phyloP scores from a whole-genome alignment of 176 grass and related monocot species.

The Lolium perenne region DNA sequence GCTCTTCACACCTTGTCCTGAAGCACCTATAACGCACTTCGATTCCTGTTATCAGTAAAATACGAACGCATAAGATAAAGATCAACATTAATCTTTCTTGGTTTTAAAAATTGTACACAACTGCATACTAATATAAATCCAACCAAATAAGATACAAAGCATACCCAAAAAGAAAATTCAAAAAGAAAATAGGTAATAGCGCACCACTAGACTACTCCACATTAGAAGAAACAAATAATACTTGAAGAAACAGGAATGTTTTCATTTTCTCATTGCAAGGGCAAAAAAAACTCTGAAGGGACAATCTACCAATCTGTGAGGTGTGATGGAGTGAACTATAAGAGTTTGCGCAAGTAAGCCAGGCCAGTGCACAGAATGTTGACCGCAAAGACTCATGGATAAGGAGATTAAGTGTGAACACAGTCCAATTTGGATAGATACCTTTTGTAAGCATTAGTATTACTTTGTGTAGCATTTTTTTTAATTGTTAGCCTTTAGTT shows the following conservation, averaged over 20 bases:
- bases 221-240: neutral
- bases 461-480: no score
- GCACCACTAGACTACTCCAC: neutral
- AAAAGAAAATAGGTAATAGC: neutral
- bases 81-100: neutral
- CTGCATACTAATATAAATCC: neutral
- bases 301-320: slow-evolving; percentile 20
- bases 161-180: slow-evolving; percentile 8
- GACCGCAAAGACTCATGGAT: no score
- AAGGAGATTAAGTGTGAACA: neutral
- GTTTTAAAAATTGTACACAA: slow-evolving; percentile 27
- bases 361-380: no score
- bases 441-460: neutral
- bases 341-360: no score
- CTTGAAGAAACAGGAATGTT: slow-evolving; percentile 11
- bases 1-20: slow-evolving; percentile 40
- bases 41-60: slow-evolving; percentile 57
- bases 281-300: slow-evolving; percentile 13
- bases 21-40: slow-evolving; percentile 45
- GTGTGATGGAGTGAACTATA: neutral
- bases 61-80: slow-evolving; percentile 20
- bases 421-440: slow-evolving; percentile 1
- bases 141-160: slow-evolving; percentile 20
- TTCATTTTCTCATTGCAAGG: no score
- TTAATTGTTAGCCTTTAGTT: neutral